These are phyloP conservation scores for Fistulina hepatica DNA, from an alignment of 1,284 basidiomycete species.

Conservation along the genomic window DNA sequence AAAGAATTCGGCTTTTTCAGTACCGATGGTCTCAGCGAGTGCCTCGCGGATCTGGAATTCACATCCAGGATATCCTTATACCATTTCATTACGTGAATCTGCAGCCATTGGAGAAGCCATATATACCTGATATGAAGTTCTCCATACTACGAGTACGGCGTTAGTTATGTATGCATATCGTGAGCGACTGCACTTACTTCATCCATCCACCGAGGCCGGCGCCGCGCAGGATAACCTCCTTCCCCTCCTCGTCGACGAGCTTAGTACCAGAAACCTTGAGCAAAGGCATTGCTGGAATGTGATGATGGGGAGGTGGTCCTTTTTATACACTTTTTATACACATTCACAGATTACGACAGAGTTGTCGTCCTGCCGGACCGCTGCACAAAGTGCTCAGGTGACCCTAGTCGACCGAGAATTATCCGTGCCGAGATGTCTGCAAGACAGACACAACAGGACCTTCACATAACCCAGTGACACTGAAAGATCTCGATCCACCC, in stretches of 20 bases:
- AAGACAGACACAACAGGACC: too few relatives aligned
- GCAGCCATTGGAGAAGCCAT: not conserved
- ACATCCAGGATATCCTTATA: conserved; percentile 43
- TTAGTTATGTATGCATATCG: not conserved
- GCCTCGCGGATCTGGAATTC: conserved; percentile 59
- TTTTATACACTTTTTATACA: too few relatives aligned
- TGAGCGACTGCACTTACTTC: conserved; percentile 15
- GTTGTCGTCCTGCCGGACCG: too few relatives aligned
- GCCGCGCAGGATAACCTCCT: conserved; percentile 42
- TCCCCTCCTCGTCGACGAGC: conserved; percentile 37
- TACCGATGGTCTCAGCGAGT: conserved; percentile 51
- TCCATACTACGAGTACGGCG: conserved; percentile 31
- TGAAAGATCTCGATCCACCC: too few relatives aligned
- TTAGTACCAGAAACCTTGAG: conserved; percentile 38
- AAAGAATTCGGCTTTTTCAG: conserved; percentile 63
- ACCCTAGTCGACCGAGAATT: too few relatives aligned
- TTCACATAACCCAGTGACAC: too few relatives aligned
- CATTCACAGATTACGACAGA: too few relatives aligned
- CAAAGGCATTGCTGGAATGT: conserved; percentile 25
- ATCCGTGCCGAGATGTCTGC: too few relatives aligned
- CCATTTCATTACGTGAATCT: not conserved
- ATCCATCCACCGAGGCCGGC: conserved; percentile 44
- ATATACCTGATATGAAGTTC: conserved; percentile 45
- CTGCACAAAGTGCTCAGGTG: too few relatives aligned
- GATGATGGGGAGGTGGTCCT: not conserved